These are phyloP conservation scores for Lichtheimia ramosa DNA, from an alignment of 371 early-diverging fungal genomes.

Conservation along the genomic window DNA sequence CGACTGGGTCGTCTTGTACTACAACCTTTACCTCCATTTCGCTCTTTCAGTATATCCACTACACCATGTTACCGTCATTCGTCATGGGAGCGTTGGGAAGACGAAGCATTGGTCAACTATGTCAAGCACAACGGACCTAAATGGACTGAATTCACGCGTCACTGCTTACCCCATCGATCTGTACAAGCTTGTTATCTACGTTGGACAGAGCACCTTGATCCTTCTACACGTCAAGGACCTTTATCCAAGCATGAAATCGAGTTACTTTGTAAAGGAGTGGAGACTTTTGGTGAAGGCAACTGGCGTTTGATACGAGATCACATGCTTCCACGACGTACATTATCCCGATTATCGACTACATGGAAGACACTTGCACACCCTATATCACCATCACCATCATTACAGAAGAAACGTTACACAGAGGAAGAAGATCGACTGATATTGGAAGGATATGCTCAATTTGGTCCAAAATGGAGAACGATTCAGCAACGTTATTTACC, in stretches of 20 bases:
- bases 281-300: constrained; percentile 17
- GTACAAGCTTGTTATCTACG: constrained; percentile 19
- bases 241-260: constrained; percentile 23
- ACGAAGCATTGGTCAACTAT: constrained; percentile 26
- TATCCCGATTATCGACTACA: neutral
- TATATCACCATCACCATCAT: too few species aligned
- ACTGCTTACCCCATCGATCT: constrained; percentile 38
- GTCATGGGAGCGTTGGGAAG: constrained; percentile 45
- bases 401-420: constrained; percentile 21
- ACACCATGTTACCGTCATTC: neutral
- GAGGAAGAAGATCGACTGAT: constrained; percentile 32
- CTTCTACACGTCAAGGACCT: constrained; percentile 25
- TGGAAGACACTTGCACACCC: too few species aligned
- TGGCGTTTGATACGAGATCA: constrained; percentile 24
- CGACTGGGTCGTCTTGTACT: too few species aligned
- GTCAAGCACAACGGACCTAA: constrained; percentile 31
- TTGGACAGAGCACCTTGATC: constrained; percentile 24
- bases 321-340: constrained; percentile 33
- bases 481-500: constrained; percentile 26
- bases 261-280: constrained; percentile 15
- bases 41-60: too few species aligned
- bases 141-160: constrained; percentile 30
- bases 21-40: too few species aligned
- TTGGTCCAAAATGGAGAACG: constrained; percentile 26
- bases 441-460: constrained; percentile 19